Percentiles rank a stretch among this genome's conserved stretches.
These are phyloP conservation scores for Flaveria bidentis DNA, from an alignment of 129 eudicot species.

Conservation along the genomic window DNA sequence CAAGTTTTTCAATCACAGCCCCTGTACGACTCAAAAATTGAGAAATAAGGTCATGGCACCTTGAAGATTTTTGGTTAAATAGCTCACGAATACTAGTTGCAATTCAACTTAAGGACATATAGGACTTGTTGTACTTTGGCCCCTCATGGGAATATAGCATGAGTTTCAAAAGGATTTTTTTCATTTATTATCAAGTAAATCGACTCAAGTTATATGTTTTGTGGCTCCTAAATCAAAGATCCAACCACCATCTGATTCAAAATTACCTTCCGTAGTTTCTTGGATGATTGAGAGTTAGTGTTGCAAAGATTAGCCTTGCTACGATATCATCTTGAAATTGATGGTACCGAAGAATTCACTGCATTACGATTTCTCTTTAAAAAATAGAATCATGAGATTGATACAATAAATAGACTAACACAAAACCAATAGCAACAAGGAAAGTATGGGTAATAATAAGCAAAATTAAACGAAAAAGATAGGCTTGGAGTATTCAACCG, in stretches of 20 bases:
- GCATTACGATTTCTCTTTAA: background rate
- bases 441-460: background rate
- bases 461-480: background rate
- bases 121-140: too few relatives aligned
- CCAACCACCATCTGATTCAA: background rate
- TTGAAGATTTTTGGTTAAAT: too few relatives aligned
- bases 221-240: background rate
- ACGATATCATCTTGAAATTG: background rate
- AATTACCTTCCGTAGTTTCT: background rate
- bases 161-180: background rate
- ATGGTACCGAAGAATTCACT: background rate
- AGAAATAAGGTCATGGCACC: too few relatives aligned
- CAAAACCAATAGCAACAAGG: background rate
- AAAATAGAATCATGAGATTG: background rate
- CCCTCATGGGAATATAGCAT: conserved; percentile 18
- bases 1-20: too few relatives aligned
- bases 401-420: background rate
- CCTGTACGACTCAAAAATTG: too few relatives aligned
- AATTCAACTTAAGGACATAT: too few relatives aligned
- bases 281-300: background rate
- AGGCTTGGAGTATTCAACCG: background rate
- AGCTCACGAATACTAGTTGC: too few relatives aligned
- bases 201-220: background rate
- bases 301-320: background rate
- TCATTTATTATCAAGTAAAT: conserved; percentile 2